Conservation (phyloP, 2,329 filamentous ascomycete genomes). For the Paecilomyces sp. region DNA sequence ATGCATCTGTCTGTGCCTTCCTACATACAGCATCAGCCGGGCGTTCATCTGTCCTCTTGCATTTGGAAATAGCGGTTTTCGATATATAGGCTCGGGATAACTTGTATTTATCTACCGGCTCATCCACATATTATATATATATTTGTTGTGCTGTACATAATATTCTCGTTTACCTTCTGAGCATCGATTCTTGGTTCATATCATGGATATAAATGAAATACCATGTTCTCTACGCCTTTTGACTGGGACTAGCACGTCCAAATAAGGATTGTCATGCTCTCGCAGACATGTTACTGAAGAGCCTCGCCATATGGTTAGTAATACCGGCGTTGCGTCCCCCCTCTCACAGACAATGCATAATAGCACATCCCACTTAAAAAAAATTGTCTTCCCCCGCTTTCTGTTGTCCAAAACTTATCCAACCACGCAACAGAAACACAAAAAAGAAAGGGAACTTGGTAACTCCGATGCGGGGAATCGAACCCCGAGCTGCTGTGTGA, state of each 20-base stretch:
- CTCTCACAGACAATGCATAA: too few relatives aligned
- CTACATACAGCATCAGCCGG: background rate
- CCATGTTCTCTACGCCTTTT: background rate
- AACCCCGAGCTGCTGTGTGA: conserved; percentile 4
- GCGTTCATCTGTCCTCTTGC: background rate
- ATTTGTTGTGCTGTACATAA: background rate
- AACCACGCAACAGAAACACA: background rate
- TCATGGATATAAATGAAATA: background rate
- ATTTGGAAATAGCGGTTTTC: background rate
- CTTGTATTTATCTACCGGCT: background rate
- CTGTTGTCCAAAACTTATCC: too few relatives aligned
- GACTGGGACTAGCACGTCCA: too few relatives aligned
- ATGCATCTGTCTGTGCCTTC: background rate
- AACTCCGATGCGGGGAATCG: conserved; percentile 1
- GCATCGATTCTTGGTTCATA: background rate
- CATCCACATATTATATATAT: background rate
- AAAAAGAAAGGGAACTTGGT: background rate
- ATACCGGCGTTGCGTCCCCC: too few relatives aligned
- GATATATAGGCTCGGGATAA: background rate
- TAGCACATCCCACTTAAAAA: too few relatives aligned
- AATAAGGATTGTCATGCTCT: background rate
- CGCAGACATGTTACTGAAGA: background rate
- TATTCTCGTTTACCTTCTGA: background rate
- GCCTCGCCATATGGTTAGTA: too few relatives aligned
- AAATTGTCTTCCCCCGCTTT: too few relatives aligned